Base-by-base conservation (phyloP, 2,329 filamentous ascomycete genomes). In the Alternaria panax region DNA sequence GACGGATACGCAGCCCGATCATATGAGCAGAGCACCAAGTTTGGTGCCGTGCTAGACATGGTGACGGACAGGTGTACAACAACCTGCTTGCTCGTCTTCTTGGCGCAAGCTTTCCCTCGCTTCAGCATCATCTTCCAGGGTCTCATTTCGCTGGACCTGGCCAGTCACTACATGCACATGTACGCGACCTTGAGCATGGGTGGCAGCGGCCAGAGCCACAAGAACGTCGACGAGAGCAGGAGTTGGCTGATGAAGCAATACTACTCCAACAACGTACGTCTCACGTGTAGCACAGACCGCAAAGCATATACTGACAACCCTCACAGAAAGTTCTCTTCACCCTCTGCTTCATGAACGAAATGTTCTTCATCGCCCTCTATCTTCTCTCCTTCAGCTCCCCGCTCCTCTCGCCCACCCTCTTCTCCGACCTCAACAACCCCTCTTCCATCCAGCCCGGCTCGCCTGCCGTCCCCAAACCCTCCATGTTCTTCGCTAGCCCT, bases 131-230 rank as follows among this genome's bases (percentile, higher is more conserved):
- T 98, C 59, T 99, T 99, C 85, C 95, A 99, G 83, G 88, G 90
- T 43, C 82, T 99, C 74, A 97, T 99, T 79, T 91, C 90, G 55
- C 82, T 99, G 71, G 95, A 99, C 80, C 86, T 99, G 66, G 91
- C 95, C 27, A 97, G 93, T 78, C 95, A 99, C 80, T 99, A 98
- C 78, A 94, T 98, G 84, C 95, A 99, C 82, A 99, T 99, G 95
- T 98, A 96, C 77, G 92, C 93, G 12, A 97, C 93, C 1, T 83
- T 97, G 73, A 89, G 90, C 66, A 95, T 97, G 88, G 92, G 91
- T 54, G 92, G 92, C 53, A 85, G 87, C 54, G 87, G 88, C 18
- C 83, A 87, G 69, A 92, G 93, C 82, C 95, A 99, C 83, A 99
- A 99, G 88, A 93, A 91, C 71, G 89, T 99, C 52, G 92, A 96